Evolutionary conservation across 73 alveolate genomes (phyloP).

Genomic region (Halteria grandinella): DNA sequence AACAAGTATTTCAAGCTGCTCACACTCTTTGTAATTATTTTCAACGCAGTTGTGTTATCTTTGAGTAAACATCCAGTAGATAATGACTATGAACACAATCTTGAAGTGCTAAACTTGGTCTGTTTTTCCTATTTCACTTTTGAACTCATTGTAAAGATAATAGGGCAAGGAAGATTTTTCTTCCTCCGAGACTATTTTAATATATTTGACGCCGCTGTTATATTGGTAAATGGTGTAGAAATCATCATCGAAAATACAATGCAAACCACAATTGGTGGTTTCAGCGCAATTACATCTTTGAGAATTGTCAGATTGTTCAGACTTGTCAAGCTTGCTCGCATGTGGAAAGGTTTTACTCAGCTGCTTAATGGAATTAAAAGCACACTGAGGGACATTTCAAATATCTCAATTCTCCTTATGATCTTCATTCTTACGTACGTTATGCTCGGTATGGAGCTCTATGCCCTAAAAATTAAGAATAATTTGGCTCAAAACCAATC

Average conservation of each 20-base stretch:
- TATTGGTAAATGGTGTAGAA: constrained; percentile 28
- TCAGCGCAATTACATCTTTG: constrained; percentile 54
- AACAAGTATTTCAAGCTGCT: constrained; percentile 7
- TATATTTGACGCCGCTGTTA: constrained; percentile 33
- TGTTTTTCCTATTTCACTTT: constrained; percentile 30
- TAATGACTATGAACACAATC: not conserved
- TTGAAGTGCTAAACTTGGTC: constrained; percentile 16
- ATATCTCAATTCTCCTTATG: constrained; percentile 38
- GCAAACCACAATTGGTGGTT: not conserved
- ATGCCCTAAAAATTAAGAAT: constrained; percentile 7
- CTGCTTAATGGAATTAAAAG: constrained; percentile 24
- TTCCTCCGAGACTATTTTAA: constrained; percentile 37
- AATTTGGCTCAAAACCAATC: constrained; percentile 10
- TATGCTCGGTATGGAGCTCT: constrained; percentile 52
- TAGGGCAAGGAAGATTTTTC: constrained; percentile 39
- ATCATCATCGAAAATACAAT: not conserved
- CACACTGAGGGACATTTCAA: constrained; percentile 43
- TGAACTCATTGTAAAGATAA: constrained; percentile 29
- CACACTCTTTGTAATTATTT: constrained; percentile 8
- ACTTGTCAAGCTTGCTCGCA: constrained; percentile 47
- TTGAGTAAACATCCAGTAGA: constrained; percentile 26
- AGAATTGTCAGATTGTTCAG: constrained; percentile 54
- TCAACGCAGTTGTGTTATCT: constrained; percentile 32
- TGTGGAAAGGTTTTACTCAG: constrained; percentile 43
- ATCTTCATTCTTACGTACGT: constrained; percentile 56